phyloP scores from a whole-genome alignment of 2,329 filamentous ascomycete species.

The Botrytis fabae region DNA sequence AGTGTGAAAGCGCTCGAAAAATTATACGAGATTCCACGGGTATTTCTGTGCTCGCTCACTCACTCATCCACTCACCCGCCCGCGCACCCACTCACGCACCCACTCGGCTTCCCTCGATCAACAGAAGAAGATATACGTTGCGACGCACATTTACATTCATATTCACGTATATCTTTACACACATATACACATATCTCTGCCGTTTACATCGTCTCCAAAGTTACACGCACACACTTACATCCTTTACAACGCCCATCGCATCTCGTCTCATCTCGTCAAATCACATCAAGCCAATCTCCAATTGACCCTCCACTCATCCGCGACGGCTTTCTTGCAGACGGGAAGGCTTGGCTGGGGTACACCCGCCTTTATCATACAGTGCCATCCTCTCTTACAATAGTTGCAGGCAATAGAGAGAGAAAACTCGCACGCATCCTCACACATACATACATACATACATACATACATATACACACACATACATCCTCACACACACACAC shows the following conservation, averaged over 20 bases:
- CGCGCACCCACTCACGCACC: no score
- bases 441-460: neutral
- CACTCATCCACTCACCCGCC: neutral
- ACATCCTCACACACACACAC: neutral
- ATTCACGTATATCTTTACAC: no score
- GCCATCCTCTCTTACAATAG: neutral
- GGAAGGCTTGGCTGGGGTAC: constrained; percentile 7
- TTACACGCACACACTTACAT: neutral
- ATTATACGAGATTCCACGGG: neutral
- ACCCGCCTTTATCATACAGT: constrained; percentile 7
- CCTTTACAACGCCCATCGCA: neutral
- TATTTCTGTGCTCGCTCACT: neutral
- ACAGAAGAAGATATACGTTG: neutral
- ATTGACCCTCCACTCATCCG: neutral
- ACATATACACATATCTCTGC: neutral
- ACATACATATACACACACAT: no score
- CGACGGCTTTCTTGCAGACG: constrained; percentile 3
- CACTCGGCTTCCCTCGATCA: neutral
- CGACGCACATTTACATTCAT: no score
- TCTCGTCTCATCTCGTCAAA: neutral
- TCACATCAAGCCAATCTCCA: neutral
- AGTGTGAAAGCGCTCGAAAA: neutral
- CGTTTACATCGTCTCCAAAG: neutral
- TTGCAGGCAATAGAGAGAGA: constrained; percentile 4
- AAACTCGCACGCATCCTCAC: neutral